Percentiles rank a stretch among this genome's conserved stretches.
Conservation (phyloP, 345 rosid species). For the Salix viminalis region DNA sequence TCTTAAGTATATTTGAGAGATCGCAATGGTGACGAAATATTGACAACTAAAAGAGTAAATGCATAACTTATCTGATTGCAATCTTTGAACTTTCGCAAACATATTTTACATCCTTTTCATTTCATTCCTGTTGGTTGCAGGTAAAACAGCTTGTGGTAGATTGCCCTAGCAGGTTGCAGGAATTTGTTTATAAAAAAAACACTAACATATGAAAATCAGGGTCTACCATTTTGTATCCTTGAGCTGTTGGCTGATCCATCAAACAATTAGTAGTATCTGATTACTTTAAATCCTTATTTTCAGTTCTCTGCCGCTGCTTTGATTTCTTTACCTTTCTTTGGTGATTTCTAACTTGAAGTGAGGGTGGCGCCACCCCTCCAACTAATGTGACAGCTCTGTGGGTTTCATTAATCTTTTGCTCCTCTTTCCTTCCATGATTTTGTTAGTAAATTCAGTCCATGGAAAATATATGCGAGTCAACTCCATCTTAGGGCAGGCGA, state of each 20-base stretch:
- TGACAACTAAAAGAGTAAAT: background rate
- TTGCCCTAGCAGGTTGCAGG: background rate
- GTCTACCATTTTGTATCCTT: background rate
- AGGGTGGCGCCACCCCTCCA: too few species aligned
- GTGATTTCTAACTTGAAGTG: too few species aligned
- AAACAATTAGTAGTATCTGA: too few species aligned
- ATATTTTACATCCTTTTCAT: background rate
- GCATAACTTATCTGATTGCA: too few species aligned
- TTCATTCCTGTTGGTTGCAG: background rate
- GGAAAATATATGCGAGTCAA: too few species aligned
- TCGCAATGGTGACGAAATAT: background rate
- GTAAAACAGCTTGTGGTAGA: background rate
- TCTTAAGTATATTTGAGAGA: background rate
- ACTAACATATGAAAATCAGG: background rate
- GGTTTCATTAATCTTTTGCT: too few species aligned
- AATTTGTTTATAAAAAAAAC: background rate
- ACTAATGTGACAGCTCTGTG: too few species aligned
- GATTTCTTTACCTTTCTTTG: too few species aligned
- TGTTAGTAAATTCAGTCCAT: too few species aligned
- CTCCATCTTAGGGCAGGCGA: background rate
- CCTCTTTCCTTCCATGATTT: too few species aligned
- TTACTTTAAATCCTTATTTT: too few species aligned
- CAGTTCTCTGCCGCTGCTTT: too few species aligned
- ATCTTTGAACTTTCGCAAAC: background rate
- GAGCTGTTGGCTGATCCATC: background rate